These are phyloP conservation scores for Chrysochromulina parva DNA, from an alignment of 78 protist genomes.

Conservation along the genomic window DNA sequence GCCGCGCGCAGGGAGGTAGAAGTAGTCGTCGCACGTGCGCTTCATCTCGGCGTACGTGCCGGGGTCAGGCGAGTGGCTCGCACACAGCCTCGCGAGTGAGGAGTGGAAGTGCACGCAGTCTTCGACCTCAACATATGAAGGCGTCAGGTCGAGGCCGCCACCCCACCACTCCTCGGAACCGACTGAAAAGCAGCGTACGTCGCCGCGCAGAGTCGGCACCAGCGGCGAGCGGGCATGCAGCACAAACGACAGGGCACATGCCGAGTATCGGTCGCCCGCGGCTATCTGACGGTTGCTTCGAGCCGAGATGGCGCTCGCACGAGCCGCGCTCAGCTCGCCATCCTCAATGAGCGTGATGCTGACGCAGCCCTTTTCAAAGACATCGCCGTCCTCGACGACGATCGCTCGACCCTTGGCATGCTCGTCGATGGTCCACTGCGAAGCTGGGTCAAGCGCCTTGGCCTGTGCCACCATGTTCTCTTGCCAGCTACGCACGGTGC, in stretches of 20 bases:
- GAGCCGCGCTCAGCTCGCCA: not conserved
- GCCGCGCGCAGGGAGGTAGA: not conserved
- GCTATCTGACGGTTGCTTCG: not conserved
- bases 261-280: not conserved
- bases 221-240: not conserved
- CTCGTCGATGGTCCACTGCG: not conserved
- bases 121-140: not conserved
- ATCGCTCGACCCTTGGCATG: not conserved
- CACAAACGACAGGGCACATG: not conserved
- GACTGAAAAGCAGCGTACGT: not conserved
- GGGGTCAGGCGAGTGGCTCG: not conserved
- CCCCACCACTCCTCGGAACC: conserved; percentile 9
- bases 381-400: not conserved
- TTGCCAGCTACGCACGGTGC: not conserved
- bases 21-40: conserved; percentile 5
- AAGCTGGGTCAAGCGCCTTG: not conserved
- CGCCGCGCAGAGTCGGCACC: conserved; percentile 17
- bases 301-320: not conserved
- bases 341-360: not conserved
- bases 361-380: conserved; percentile 11
- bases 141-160: conserved; percentile 28
- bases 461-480: not conserved
- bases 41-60: not conserved
- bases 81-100: not conserved
- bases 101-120: not conserved